phyloP scores from a whole-genome alignment of 176 grass and related monocot species.

The maize (Zea mays) region Zm-B73-REFERENCE-NAM-5.0 NC_050105.1:265001-265500 shows the following conservation, averaged over 20 bases:
- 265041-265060: background rate
- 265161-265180: constrained; percentile 23
- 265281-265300: constrained; percentile 94
- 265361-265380: constrained; percentile 19
- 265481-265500: constrained; percentile 28
- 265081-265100: background rate
- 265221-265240: constrained; percentile 95
- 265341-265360: constrained; percentile 13
- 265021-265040: background rate
- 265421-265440: constrained; percentile 27
- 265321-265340: constrained; percentile 46
- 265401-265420: constrained; percentile 8
- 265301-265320: constrained; percentile 98
- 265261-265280: constrained; percentile 95
- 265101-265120: constrained; percentile 27
- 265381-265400: constrained; percentile 8
- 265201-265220: constrained; percentile 42
- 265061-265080: constrained; percentile 4
- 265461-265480: constrained; percentile 16
- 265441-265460: background rate
- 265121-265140: background rate
- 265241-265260: constrained; percentile 88
- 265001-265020: constrained; percentile 12
- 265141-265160: constrained; percentile 5
- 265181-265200: background rate